Conservation (phyloP, 2,329 filamentous ascomycete genomes). For the Epichloe sylvatica region DNA sequence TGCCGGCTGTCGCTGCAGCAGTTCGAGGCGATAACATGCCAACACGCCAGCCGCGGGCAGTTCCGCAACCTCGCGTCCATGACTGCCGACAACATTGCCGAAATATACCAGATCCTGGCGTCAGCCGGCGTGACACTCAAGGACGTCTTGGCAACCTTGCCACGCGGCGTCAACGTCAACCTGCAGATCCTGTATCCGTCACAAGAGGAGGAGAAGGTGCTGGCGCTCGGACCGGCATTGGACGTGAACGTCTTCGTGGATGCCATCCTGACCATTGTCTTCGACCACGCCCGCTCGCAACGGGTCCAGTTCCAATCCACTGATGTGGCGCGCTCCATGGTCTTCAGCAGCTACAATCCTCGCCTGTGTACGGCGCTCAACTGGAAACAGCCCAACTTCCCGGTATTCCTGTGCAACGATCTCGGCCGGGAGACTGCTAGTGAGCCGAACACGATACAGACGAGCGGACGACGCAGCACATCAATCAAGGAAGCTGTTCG, state of each 20-base stretch:
- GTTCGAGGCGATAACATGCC: conserved; percentile 42
- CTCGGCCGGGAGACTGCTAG: conserved; percentile 50
- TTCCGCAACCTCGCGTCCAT: conserved; percentile 30
- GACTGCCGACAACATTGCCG: conserved; percentile 41
- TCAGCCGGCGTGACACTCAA: conserved; percentile 66
- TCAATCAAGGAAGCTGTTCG: conserved; percentile 92
- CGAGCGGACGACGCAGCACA: conserved; percentile 58
- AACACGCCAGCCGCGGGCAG: conserved; percentile 28
- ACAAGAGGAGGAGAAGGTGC: conserved; percentile 51
- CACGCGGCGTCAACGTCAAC: conserved; percentile 72
- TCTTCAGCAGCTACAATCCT: conserved; percentile 87
- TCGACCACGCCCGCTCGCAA: conserved; percentile 69
- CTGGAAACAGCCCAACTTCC: conserved; percentile 99
- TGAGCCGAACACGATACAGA: conserved; percentile 24
- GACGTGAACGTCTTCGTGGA: conserved; percentile 85
- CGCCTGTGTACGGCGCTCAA: conserved; percentile 87
- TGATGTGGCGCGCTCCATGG: conserved; percentile 68
- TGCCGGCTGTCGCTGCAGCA: conserved; percentile 63
- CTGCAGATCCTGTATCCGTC: conserved; percentile 85
- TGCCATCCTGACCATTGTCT: conserved; percentile 68
- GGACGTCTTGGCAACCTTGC: conserved; percentile 62
- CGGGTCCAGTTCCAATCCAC: conserved; percentile 49
- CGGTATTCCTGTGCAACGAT: conserved; percentile 89
- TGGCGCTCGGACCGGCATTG: conserved; percentile 58
- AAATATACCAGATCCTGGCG: conserved; percentile 58